These are phyloP conservation scores for Candida smagusa DNA, from an alignment of 1,139 yeast genomes.

Conservation along the genomic window DNA sequence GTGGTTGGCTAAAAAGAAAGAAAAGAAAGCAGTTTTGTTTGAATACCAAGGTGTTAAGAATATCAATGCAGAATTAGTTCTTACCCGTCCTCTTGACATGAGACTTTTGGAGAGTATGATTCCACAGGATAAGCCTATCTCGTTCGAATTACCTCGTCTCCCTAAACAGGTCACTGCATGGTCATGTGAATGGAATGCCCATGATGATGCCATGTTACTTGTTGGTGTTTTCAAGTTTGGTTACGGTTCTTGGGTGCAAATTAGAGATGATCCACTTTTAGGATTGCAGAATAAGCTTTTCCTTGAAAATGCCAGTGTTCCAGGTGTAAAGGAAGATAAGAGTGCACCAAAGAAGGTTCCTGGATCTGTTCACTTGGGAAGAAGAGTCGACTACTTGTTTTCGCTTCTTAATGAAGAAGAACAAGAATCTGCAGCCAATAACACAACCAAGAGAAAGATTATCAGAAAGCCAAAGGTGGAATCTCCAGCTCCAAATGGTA, in stretches of 20 bases:
- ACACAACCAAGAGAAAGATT: slow-evolving; percentile 6
- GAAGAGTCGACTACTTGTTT: slow-evolving; percentile 86
- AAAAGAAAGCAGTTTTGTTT: slow-evolving; percentile 81
- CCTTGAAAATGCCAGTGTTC: slow-evolving; percentile 36
- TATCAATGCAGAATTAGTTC: slow-evolving; percentile 83
- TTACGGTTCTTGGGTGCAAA: slow-evolving; percentile 92
- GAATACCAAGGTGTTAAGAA: slow-evolving; percentile 87
- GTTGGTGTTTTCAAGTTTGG: slow-evolving; percentile 92
- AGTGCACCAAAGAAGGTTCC: slow-evolving; percentile 63
- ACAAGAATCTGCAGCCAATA: slow-evolving; percentile 17
- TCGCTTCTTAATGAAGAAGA: slow-evolving; percentile 60
- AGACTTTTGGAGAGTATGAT: slow-evolving; percentile 56
- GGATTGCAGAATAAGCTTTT: slow-evolving; percentile 83
- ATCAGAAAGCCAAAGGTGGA: slow-evolving; percentile 17
- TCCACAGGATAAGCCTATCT: slow-evolving; percentile 54
- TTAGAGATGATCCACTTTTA: slow-evolving; percentile 90
- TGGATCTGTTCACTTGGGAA: slow-evolving; percentile 88
- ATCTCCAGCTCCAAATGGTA: slow-evolving; percentile 12
- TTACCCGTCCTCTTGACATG: slow-evolving; percentile 83
- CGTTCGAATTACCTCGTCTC: slow-evolving; percentile 53
- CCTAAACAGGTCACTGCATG: slow-evolving; percentile 89
- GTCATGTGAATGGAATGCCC: slow-evolving; percentile 82
- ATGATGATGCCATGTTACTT: slow-evolving; percentile 82
- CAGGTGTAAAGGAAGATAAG: slow-evolving; percentile 11
- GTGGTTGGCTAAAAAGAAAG: slow-evolving; percentile 66